phyloP scores from a whole-genome alignment of 1,284 basidiomycete genomes.

The Tylopilus sp. region DNA sequence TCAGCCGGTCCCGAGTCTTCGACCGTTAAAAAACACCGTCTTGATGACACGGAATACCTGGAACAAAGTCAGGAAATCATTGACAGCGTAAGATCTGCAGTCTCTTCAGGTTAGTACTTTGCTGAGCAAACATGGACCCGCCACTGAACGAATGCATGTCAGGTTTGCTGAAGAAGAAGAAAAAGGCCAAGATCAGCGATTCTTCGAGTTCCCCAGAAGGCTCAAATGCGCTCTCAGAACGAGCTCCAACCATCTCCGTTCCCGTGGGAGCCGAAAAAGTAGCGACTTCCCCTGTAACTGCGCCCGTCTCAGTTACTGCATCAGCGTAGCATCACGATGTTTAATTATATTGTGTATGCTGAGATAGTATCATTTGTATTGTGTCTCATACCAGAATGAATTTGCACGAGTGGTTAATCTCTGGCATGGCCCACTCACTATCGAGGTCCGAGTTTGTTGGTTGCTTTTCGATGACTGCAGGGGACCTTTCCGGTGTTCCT shows the following conservation, averaged over 20 bases:
- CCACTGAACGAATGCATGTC: constrained; percentile 9
- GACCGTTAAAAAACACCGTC: constrained; percentile 79
- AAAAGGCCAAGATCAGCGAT: constrained; percentile 65
- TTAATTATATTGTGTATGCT: background rate
- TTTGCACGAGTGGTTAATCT: background rate
- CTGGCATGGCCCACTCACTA: background rate
- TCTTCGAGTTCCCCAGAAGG: constrained; percentile 31
- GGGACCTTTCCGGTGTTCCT: background rate
- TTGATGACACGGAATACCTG: constrained; percentile 90
- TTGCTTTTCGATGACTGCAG: too few species aligned
- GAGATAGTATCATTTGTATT: background rate
- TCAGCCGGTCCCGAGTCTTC: constrained; percentile 45
- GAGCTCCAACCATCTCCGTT: constrained; percentile 4
- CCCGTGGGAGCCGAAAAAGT: constrained; percentile 3
- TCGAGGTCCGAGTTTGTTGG: background rate
- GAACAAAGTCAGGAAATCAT: constrained; percentile 92
- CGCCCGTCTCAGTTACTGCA: constrained; percentile 15
- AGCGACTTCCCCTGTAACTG: background rate
- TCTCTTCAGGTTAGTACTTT: constrained; percentile 60
- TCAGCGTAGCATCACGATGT: constrained; percentile 16
- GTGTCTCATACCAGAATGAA: background rate
- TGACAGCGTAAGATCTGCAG: constrained; percentile 89
- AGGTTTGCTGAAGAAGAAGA: constrained; percentile 82
- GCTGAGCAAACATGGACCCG: background rate
- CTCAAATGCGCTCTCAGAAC: constrained; percentile 9